phyloP scores from a whole-genome alignment of 2,329 filamentous ascomycete species.

The Cryphonectria carpinicola region DNA sequence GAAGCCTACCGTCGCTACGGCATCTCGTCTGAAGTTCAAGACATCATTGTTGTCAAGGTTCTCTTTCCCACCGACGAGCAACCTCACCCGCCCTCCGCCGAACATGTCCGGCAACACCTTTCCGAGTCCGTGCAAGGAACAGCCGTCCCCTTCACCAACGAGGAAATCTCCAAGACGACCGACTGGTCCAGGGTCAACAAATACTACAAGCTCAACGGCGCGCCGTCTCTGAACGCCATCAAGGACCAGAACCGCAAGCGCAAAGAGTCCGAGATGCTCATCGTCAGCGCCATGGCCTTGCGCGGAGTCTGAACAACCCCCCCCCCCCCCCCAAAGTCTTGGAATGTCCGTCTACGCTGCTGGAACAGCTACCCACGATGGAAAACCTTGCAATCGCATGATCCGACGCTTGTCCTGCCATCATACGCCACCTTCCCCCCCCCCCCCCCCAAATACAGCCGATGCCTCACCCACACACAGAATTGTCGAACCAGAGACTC shows the following conservation, averaged over 20 bases:
- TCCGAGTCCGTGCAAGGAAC: slow-evolving; percentile 63
- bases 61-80: slow-evolving; percentile 52
- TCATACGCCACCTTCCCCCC: too few relatives aligned
- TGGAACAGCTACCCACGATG: not conserved
- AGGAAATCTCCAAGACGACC: slow-evolving; percentile 58
- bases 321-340: not conserved
- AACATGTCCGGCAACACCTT: slow-evolving; percentile 63
- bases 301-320: slow-evolving; percentile 55
- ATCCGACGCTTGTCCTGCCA: not conserved
- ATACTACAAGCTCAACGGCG: slow-evolving; percentile 79
- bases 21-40: slow-evolving; percentile 69
- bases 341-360: not conserved
- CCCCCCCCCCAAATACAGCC: not conserved
- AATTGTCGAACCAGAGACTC: not conserved
- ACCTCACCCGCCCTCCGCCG: slow-evolving; percentile 47
- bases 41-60: slow-evolving; percentile 83
- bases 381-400: not conserved
- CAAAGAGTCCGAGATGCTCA: slow-evolving; percentile 67
- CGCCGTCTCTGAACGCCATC: slow-evolving; percentile 53
- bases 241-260: slow-evolving; percentile 48
- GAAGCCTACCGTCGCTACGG: slow-evolving; percentile 91
- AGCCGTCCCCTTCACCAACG: slow-evolving; percentile 63
- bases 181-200: slow-evolving; percentile 77
- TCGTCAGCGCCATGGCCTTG: slow-evolving; percentile 79
- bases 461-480: not conserved